Evolutionary conservation across 441 rosid genomes (phyloP).

Genomic region (California macrophylla): DNA sequence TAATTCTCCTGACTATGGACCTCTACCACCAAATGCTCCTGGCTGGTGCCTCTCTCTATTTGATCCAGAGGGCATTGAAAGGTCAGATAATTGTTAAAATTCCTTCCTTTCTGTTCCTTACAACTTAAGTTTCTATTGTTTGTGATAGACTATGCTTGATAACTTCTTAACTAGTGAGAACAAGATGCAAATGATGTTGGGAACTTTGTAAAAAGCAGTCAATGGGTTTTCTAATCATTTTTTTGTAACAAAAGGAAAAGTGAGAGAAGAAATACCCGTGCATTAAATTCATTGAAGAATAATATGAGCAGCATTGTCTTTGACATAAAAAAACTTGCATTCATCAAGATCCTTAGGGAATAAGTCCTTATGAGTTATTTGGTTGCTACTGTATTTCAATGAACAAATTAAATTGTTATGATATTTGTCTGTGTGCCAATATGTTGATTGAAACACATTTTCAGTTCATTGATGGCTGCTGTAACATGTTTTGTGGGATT

Average conservation of each 20-base stretch:
- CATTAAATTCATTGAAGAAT: not conserved
- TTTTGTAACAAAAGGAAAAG: not conserved
- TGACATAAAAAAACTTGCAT: not conserved
- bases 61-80: constrained; percentile 57
- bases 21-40: constrained; percentile 48
- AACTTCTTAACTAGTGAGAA: not conserved
- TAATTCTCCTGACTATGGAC: constrained; percentile 56
- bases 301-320: not conserved
- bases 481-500: constrained; percentile 46
- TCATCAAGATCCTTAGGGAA: not conserved
- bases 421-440: constrained; percentile 1
- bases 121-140: not conserved
- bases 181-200: not conserved
- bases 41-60: constrained; percentile 58
- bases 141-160: not conserved
- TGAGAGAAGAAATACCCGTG: not conserved
- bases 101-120: not conserved
- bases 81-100: constrained; percentile 23
- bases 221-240: not conserved
- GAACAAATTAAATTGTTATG: not conserved
- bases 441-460: constrained; percentile 10
- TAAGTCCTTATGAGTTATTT: not conserved
- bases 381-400: not conserved
- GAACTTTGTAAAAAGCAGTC: not conserved
- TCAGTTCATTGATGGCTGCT: constrained; percentile 53